Percentiles rank a stretch among this genome's conserved stretches.
These are phyloP conservation scores for Lactarius evosmus DNA, from an alignment of 768 basidiomycete genomes.

Conservation along the genomic window DNA sequence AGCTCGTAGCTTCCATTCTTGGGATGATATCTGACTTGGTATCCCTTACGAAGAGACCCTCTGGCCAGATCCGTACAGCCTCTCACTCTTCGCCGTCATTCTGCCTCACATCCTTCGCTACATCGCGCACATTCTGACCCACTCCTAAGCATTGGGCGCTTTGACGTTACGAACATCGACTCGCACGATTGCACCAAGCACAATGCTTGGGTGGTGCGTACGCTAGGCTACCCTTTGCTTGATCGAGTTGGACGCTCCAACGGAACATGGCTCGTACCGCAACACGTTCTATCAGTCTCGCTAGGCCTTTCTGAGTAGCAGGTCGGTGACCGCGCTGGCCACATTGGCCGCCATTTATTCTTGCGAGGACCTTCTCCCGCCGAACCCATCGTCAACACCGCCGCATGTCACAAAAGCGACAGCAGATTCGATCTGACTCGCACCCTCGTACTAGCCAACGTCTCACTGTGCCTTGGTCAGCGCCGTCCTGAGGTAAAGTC, in stretches of 20 bases:
- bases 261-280: conserved; percentile 41
- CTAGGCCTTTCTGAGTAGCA: conserved; percentile 49
- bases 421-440: conserved; percentile 24
- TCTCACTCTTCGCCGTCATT: conserved; percentile 72
- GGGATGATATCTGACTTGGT: conserved; percentile 49
- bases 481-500: conserved; percentile 55
- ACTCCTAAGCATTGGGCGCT: conserved; percentile 53
- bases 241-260: not conserved
- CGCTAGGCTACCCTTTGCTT: conserved; percentile 28
- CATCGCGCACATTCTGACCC: conserved; percentile 55
- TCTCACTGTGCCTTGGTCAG: conserved; percentile 54
- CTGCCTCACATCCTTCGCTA: conserved; percentile 62
- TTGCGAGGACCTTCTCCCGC: not conserved
- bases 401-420: conserved; percentile 1
- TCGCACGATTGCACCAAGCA: conserved; percentile 75
- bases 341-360: conserved; percentile 42
- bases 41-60: conserved; percentile 57
- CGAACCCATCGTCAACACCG: conserved; percentile 6
- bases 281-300: conserved; percentile 47
- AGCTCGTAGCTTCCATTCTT: not conserved
- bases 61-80: conserved; percentile 44
- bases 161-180: conserved; percentile 64
- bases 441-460: conserved; percentile 51
- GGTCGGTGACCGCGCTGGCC: conserved; percentile 54
- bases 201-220: conserved; percentile 59